phyloP scores from a whole-genome alignment of 345 rosid species.

The Bruguiera parviflora region DNA sequence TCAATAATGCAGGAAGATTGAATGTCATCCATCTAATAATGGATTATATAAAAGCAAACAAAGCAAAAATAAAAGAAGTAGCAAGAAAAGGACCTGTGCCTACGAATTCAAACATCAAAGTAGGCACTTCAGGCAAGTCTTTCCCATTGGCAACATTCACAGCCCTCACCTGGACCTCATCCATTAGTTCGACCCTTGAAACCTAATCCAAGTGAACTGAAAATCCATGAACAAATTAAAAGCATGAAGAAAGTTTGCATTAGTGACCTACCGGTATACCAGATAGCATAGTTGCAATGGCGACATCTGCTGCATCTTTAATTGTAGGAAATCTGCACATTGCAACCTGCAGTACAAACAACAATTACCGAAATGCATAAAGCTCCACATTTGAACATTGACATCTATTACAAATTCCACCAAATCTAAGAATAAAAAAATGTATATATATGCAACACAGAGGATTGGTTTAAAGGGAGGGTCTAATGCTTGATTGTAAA shows the following conservation, averaged over 20 bases:
- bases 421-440: neutral
- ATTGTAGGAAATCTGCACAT: constrained; percentile 86
- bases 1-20: too few species aligned
- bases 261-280: constrained; percentile 71
- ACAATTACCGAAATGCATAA: constrained; percentile 1
- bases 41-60: too few species aligned
- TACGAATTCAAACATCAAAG: constrained; percentile 87
- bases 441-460: too few species aligned
- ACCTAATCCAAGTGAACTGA: constrained; percentile 43
- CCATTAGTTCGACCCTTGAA: constrained; percentile 84
- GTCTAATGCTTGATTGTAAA: neutral
- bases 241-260: constrained; percentile 11
- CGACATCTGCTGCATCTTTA: constrained; percentile 97
- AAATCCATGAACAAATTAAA: constrained; percentile 17
- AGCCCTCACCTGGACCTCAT: constrained; percentile 85
- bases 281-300: constrained; percentile 77
- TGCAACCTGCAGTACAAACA: constrained; percentile 63
- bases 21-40: too few species aligned
- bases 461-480: neutral
- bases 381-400: neutral
- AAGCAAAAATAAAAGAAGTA: neutral
- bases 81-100: constrained; percentile 60
- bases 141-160: constrained; percentile 84
- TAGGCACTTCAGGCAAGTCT: constrained; percentile 71
- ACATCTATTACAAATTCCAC: neutral